Percentiles rank a stretch among this genome's conserved stretches.
phyloP scores from a whole-genome alignment of 1,139 yeast genomes.

The Suhomyces maxii region DNA sequence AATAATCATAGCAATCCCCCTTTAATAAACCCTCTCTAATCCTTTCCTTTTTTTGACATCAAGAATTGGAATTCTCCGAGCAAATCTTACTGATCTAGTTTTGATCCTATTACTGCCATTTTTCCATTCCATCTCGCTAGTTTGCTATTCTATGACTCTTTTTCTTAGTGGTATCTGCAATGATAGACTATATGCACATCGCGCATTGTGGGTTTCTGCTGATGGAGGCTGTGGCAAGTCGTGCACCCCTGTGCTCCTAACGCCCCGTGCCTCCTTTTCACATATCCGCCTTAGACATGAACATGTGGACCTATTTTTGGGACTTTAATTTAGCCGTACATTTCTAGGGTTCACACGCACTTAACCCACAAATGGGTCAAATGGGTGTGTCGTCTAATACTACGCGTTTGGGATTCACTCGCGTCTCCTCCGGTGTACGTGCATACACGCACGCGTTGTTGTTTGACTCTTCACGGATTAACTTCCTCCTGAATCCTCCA shows the following conservation, averaged over 20 bases:
- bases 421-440: no score
- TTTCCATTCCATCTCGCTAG: background rate
- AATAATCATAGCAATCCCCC: no score
- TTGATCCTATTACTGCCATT: background rate
- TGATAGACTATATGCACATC: slow-evolving; percentile 1
- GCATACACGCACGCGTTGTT: background rate
- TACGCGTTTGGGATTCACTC: slow-evolving; percentile 2
- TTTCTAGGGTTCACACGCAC: background rate
- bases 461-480: background rate
- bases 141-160: slow-evolving; percentile 5
- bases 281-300: background rate
- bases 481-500: background rate
- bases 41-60: no score
- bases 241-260: slow-evolving; percentile 4
- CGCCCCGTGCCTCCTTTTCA: slow-evolving; percentile 7
- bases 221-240: slow-evolving; percentile 11
- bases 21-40: no score
- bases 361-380: slow-evolving; percentile 2
- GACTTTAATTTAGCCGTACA: background rate
- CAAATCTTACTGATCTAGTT: no score
- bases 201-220: slow-evolving; percentile 5
- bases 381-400: background rate
- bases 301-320: slow-evolving; percentile 1
- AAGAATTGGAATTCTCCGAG: no score
- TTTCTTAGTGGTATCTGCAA: background rate